A percentile compares a stretch with the other conserved stretches of the same genome.
phyloP scores from a whole-genome alignment of 495 filamentous ascomycete genomes.

The Penicillium roqueforti region DNA sequence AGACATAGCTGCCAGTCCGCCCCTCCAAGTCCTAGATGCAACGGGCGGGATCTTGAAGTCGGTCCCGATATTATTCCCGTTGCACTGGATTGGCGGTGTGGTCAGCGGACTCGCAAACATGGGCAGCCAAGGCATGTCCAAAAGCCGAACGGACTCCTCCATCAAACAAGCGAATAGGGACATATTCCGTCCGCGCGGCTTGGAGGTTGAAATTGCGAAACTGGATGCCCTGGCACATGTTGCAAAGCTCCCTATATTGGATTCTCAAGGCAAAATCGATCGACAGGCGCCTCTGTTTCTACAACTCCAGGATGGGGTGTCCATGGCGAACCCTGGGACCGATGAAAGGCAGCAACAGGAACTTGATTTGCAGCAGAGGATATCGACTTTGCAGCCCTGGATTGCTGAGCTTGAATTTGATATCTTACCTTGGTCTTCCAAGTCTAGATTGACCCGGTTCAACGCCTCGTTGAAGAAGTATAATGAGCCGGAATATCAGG shows the following conservation, averaged over 20 bases:
- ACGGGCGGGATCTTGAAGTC: slow-evolving; percentile 30
- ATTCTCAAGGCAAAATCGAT: slow-evolving; percentile 24
- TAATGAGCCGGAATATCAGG: slow-evolving; percentile 7
- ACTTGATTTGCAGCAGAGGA: slow-evolving; percentile 16
- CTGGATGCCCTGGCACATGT: slow-evolving; percentile 27
- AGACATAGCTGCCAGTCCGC: slow-evolving; percentile 25
- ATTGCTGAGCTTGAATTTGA: slow-evolving; percentile 27
- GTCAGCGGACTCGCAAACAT: slow-evolving; percentile 26
- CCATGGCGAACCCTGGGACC: neutral
- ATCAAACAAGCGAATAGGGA: slow-evolving; percentile 28
- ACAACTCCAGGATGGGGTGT: slow-evolving; percentile 12
- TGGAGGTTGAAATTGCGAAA: slow-evolving; percentile 25
- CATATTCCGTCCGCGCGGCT: slow-evolving; percentile 24
- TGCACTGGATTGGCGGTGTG: slow-evolving; percentile 24
- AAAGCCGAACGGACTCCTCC: slow-evolving; percentile 24
- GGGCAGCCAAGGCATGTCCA: slow-evolving; percentile 24
- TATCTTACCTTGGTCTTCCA: slow-evolving; percentile 22
- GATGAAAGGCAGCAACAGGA: slow-evolving; percentile 1
- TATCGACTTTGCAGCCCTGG: slow-evolving; percentile 22
- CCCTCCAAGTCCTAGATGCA: slow-evolving; percentile 32
- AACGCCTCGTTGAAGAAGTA: slow-evolving; percentile 28
- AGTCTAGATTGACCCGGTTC: slow-evolving; percentile 24
- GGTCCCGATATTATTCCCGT: slow-evolving; percentile 31
- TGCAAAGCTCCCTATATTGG: slow-evolving; percentile 24
- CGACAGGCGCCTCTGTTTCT: slow-evolving; percentile 13